Evolutionary conservation across 768 basidiomycete species (phyloP).

Genomic region (Pulveroboletus sp.): DNA sequence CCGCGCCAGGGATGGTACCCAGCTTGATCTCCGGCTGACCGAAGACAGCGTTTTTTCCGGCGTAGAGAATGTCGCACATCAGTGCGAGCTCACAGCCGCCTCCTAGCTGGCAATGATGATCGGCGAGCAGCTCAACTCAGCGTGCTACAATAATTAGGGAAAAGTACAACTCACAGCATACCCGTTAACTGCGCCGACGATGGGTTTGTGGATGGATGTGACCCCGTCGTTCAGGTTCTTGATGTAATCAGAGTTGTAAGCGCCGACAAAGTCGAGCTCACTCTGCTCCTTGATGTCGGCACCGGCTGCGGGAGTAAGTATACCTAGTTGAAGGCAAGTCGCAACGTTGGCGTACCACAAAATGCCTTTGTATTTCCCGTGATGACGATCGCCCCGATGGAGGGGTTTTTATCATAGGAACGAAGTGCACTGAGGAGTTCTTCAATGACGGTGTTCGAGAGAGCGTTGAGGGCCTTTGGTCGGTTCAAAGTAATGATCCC

Average conservation of each 20-base stretch:
- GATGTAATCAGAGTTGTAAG: constrained; percentile 46
- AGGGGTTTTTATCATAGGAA: constrained; percentile 64
- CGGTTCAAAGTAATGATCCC: constrained; percentile 77
- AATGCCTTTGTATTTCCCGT: constrained; percentile 90
- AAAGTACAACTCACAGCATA: constrained; percentile 59
- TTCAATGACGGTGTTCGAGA: constrained; percentile 71
- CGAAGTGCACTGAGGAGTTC: constrained; percentile 77
- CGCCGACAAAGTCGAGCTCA: constrained; percentile 60
- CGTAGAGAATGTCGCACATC: constrained; percentile 94
- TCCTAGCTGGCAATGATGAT: constrained; percentile 59
- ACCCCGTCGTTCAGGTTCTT: constrained; percentile 42
- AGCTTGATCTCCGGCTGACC: constrained; percentile 96
- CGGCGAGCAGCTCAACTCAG: no score
- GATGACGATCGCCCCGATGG: constrained; percentile 82
- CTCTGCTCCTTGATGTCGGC: constrained; percentile 99
- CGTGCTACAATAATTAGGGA: no score
- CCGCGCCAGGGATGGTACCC: constrained; percentile 91
- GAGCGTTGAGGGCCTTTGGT: constrained; percentile 84
- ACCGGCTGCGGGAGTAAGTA: constrained; percentile 47
- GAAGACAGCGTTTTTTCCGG: constrained; percentile 83
- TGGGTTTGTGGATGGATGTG: constrained; percentile 71
- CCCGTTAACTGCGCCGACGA: constrained; percentile 92
- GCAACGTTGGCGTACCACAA: constrained; percentile 11
- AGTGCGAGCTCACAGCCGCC: constrained; percentile 96
- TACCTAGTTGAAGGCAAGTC: no score